phyloP scores from a whole-genome alignment of 805 yeast genomes.

The Maudiozyma turicensis region DNA sequence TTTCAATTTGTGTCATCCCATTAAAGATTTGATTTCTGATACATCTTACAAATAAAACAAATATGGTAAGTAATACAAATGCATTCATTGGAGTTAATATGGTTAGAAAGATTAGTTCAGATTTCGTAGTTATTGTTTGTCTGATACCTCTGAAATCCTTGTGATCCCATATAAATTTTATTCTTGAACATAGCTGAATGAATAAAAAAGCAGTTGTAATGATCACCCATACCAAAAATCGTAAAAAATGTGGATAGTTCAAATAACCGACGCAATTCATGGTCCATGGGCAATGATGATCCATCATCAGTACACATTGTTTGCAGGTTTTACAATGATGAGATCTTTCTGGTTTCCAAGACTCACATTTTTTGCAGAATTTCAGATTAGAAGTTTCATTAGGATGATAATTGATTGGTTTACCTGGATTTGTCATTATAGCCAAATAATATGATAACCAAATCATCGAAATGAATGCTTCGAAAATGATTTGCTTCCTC shows the following conservation, averaged over 20 bases:
- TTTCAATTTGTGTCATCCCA: constrained; percentile 85
- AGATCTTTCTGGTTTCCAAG: constrained; percentile 68
- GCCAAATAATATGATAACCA: constrained; percentile 76
- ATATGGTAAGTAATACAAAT: constrained; percentile 53
- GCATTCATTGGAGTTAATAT: constrained; percentile 44
- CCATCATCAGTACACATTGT: constrained; percentile 77
- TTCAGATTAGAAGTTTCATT: constrained; percentile 21
- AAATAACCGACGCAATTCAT: constrained; percentile 76
- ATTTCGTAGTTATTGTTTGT: constrained; percentile 32
- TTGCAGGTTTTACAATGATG: constrained; percentile 80
- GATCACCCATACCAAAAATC: constrained; percentile 64
- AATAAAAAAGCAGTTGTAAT: constrained; percentile 41
- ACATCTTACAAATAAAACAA: constrained; percentile 53
- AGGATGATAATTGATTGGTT: constrained; percentile 47
- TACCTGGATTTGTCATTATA: constrained; percentile 56
- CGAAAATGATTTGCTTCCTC: constrained; percentile 37
- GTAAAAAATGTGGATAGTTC: constrained; percentile 69
- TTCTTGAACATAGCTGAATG: constrained; percentile 33
- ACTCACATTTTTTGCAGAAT: constrained; percentile 65
- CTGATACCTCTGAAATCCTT: constrained; percentile 36
- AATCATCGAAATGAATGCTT: constrained; percentile 40
- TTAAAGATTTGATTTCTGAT: constrained; percentile 40
- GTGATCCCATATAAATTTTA: constrained; percentile 34
- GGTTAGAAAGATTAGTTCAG: constrained; percentile 47
- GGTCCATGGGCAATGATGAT: constrained; percentile 94